Evolutionary conservation across 2,329 filamentous ascomycete species (phyloP).

Genomic region (Teratosphaeria epicoccoides): DNA sequence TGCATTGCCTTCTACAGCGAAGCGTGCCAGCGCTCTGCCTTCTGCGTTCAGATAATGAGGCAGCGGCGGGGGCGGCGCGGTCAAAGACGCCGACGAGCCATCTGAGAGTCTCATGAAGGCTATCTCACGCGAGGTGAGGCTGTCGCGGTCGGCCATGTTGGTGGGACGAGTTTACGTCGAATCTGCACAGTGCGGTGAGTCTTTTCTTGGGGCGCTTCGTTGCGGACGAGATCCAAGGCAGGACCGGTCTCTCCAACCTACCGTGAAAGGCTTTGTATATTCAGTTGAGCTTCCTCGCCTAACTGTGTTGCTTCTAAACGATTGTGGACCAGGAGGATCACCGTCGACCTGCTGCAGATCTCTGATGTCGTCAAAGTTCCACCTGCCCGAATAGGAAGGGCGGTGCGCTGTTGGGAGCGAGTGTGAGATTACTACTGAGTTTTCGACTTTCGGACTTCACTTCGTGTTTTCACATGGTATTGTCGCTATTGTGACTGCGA

Average conservation of each 20-base stretch:
- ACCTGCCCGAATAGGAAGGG: background rate
- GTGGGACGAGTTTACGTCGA: background rate
- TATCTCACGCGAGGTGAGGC: slow-evolving; percentile 34
- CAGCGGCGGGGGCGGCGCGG: slow-evolving; percentile 34
- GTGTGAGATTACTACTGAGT: no score
- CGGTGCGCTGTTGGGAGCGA: no score
- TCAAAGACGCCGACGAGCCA: slow-evolving; percentile 31
- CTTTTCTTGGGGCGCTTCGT: background rate
- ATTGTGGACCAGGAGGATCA: background rate
- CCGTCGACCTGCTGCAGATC: no score
- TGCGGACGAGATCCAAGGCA: no score
- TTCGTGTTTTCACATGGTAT: no score
- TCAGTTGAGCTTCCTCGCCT: no score
- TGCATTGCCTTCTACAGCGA: slow-evolving; percentile 43
- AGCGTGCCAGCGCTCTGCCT: slow-evolving; percentile 37
- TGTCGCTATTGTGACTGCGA: no score
- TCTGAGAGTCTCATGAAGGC: slow-evolving; percentile 42
- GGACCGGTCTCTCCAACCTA: no score
- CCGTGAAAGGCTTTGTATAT: background rate
- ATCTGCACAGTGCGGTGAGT: background rate
- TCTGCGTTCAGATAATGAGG: slow-evolving; percentile 32
- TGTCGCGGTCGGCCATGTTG: slow-evolving; percentile 30
- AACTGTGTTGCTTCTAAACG: no score
- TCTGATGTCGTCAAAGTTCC: background rate
- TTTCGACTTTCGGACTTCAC: no score